phyloP scores from a whole-genome alignment of 139 green algal species.

The Zygnema cylindricum region DNA sequence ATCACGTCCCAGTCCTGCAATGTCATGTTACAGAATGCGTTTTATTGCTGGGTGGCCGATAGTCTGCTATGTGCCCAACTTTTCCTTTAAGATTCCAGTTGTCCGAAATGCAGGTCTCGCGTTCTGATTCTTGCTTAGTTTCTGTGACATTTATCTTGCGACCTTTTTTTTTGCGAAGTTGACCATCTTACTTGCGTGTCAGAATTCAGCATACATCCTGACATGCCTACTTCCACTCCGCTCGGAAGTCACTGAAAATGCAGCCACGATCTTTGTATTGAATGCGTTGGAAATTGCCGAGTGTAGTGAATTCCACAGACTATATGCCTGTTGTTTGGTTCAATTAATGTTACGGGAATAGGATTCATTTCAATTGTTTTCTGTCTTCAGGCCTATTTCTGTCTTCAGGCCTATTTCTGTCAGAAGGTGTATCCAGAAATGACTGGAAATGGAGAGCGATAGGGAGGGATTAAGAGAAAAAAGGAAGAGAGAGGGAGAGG shows the following conservation, averaged over 20 bases:
- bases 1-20: neutral
- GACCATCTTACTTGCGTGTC: neutral
- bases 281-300: slow-evolving; percentile 1
- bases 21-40: slow-evolving; percentile 2
- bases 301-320: slow-evolving; percentile 1
- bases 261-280: slow-evolving; percentile 1
- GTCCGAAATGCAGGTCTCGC: neutral
- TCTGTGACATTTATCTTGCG: slow-evolving; percentile 2
- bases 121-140: slow-evolving; percentile 3
- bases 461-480: too few species aligned
- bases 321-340: slow-evolving; percentile 3
- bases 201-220: slow-evolving; percentile 2
- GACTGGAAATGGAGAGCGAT: neutral
- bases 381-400: slow-evolving; percentile 1
- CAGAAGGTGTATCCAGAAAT: slow-evolving; percentile 2
- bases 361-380: slow-evolving; percentile 6
- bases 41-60: neutral
- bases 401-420: slow-evolving; percentile 1
- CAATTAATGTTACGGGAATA: slow-evolving; percentile 5
- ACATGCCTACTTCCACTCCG: neutral
- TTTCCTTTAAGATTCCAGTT: slow-evolving; percentile 5
- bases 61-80: neutral
- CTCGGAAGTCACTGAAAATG: slow-evolving; percentile 1
- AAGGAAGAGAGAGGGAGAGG: neutral
- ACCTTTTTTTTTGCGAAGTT: slow-evolving; percentile 5